These are phyloP conservation scores for Wickerhamomyces pijperi DNA, from an alignment of 805 yeast species.

Conservation along the genomic window DNA sequence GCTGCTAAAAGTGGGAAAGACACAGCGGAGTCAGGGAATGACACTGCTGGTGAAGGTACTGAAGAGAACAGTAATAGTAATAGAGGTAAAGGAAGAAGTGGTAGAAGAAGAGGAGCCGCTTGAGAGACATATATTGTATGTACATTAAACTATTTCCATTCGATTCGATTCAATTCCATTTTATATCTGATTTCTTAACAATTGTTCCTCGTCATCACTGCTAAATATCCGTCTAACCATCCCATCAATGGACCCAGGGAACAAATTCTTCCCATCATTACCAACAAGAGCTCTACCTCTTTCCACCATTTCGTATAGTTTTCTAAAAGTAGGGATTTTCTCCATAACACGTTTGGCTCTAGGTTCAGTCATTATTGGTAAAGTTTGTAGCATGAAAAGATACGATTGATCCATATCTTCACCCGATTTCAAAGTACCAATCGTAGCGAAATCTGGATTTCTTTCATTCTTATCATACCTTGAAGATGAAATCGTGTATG, in stretches of 20 bases:
- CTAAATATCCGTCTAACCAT: constrained; percentile 37
- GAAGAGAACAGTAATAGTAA: constrained; percentile 3
- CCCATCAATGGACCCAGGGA: constrained; percentile 39
- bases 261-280: constrained; percentile 30
- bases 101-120: constrained; percentile 11
- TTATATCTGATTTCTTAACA: constrained; percentile 2
- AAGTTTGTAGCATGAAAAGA: constrained; percentile 39
- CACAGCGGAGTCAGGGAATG: constrained; percentile 10
- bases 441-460: constrained; percentile 40
- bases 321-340: constrained; percentile 28
- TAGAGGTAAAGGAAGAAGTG: constrained; percentile 7
- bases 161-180: too few relatives aligned
- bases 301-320: constrained; percentile 17
- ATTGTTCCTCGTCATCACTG: constrained; percentile 38
- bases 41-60: constrained; percentile 8
- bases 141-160: too few relatives aligned
- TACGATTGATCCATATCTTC: constrained; percentile 33
- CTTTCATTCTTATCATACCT: constrained; percentile 46
- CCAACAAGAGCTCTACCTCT: constrained; percentile 28
- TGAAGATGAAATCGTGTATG: constrained; percentile 42
- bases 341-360: constrained; percentile 34
- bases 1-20: constrained; percentile 21
- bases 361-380: constrained; percentile 44
- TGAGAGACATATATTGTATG: too few relatives aligned
- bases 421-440: constrained; percentile 48